Conservation (phyloP, 805 yeast genomes). For the Hanseniaspora taiwanica region DNA sequence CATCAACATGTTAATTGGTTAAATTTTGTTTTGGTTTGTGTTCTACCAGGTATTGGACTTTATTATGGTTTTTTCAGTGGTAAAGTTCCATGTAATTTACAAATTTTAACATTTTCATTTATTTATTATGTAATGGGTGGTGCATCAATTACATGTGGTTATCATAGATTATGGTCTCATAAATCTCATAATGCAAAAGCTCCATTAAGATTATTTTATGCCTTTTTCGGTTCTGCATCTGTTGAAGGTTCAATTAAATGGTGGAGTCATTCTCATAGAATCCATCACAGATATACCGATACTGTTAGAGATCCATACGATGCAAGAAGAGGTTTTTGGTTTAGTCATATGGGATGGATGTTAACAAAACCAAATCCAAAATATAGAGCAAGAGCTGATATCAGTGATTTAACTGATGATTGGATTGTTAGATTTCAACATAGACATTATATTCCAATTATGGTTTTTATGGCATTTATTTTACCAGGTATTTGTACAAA, state of each 20-base stretch:
- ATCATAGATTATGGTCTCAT: slow-evolving; percentile 72
- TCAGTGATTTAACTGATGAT: slow-evolving; percentile 63
- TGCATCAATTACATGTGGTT: slow-evolving; percentile 71
- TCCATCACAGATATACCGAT: slow-evolving; percentile 79
- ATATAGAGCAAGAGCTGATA: slow-evolving; percentile 70
- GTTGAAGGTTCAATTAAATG: slow-evolving; percentile 79
- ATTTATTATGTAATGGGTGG: slow-evolving; percentile 49
- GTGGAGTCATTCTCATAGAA: slow-evolving; percentile 82
- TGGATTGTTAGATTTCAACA: slow-evolving; percentile 75
- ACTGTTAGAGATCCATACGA: slow-evolving; percentile 76
- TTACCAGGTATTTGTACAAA: slow-evolving; percentile 50
- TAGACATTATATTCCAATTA: slow-evolving; percentile 53
- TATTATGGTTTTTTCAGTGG: slow-evolving; percentile 27
- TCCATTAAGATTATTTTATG: slow-evolving; percentile 52
- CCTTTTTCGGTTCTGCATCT: slow-evolving; percentile 71
- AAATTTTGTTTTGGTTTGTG: slow-evolving; percentile 49
- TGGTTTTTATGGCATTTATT: slow-evolving; percentile 47
- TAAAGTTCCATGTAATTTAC: slow-evolving; percentile 33
- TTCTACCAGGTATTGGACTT: slow-evolving; percentile 46
- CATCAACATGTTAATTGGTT: slow-evolving; percentile 67
- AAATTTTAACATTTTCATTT: slow-evolving; percentile 36
- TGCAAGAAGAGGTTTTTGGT: slow-evolving; percentile 76
- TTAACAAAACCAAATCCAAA: slow-evolving; percentile 67
- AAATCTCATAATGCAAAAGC: slow-evolving; percentile 51
- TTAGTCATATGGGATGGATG: slow-evolving; percentile 82